Percentiles rank a stretch among this genome's conserved stretches.
phyloP scores from a whole-genome alignment of 208 protist species.

The Trypanosoma theileri region DNA sequence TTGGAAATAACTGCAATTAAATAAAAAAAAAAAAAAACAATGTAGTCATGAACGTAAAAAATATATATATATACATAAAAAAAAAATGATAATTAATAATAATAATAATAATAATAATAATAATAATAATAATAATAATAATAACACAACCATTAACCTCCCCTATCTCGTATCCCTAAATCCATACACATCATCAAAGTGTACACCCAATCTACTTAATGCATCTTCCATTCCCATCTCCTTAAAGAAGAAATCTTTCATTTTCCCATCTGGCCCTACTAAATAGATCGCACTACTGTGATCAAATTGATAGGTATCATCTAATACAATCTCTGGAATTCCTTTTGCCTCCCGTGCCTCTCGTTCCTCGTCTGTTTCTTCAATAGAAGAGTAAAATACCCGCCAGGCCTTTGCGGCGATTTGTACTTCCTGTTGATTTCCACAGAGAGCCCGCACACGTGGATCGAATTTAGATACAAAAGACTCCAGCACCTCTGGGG shows the following conservation, averaged over 20 bases:
- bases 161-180: constrained; percentile 54
- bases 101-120: too few species aligned
- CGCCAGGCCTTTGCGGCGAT: constrained; percentile 61
- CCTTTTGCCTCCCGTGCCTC: constrained; percentile 57
- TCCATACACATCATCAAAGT: constrained; percentile 73
- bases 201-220: constrained; percentile 63
- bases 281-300: constrained; percentile 87
- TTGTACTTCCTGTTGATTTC: constrained; percentile 50
- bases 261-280: constrained; percentile 81
- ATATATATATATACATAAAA: too few species aligned
- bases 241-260: constrained; percentile 89
- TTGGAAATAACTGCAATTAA: too few species aligned
- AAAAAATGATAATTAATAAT: too few species aligned
- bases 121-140: too few species aligned
- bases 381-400: constrained; percentile 83
- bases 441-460: constrained; percentile 63
- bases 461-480: constrained; percentile 70
- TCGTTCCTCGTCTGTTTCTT: constrained; percentile 79
- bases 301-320: constrained; percentile 87
- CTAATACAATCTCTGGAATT: constrained; percentile 45
- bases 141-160: not conserved
- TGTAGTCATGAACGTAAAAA: too few species aligned
- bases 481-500: constrained; percentile 55
- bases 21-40: too few species aligned
- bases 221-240: constrained; percentile 76